A percentile compares a stretch with the other conserved stretches of the same genome.
Conservation (phyloP, 495 filamentous ascomycete genomes). For the Penicillium parvum region DNA sequence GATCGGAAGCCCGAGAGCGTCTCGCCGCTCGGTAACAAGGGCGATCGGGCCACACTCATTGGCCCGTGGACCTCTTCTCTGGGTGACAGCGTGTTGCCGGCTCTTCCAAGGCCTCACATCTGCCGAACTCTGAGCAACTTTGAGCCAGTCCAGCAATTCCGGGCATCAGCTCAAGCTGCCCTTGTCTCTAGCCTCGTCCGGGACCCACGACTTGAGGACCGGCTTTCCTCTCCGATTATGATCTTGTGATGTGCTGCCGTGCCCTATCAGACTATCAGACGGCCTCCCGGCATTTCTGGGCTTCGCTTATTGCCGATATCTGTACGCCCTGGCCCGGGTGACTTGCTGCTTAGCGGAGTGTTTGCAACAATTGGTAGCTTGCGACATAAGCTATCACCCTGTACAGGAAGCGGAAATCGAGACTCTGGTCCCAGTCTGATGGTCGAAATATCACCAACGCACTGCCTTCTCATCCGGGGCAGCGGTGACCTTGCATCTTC, state of each 20-base stretch:
- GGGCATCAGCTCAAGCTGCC: background rate
- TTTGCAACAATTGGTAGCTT: too few species aligned
- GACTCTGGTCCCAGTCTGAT: too few species aligned
- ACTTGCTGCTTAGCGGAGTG: too few species aligned
- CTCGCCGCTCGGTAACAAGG: conserved; percentile 10
- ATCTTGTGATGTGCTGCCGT: conserved; percentile 3
- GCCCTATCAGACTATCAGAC: background rate
- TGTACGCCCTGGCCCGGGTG: too few species aligned
- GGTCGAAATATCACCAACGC: too few species aligned
- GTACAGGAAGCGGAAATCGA: too few species aligned
- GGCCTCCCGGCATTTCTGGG: conserved; percentile 2
- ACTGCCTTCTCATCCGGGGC: too few species aligned
- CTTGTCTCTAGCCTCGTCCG: background rate
- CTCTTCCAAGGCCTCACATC: conserved; percentile 12
- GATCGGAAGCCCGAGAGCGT: conserved; percentile 4
- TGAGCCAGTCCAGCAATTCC: background rate
- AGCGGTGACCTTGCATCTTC: too few species aligned
- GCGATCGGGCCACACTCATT: conserved; percentile 9
- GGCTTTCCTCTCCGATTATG: background rate
- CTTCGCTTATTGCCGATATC: conserved; percentile 2
- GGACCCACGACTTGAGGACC: conserved; percentile 2
- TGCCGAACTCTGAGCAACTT: conserved; percentile 8
- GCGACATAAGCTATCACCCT: too few species aligned
- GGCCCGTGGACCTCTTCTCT: conserved; percentile 5
- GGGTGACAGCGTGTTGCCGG: conserved; percentile 4